Evolutionary conservation across 164 flowering plant species (phyloP), one percentile per base, ranked within the genome.

Genomic region (Nymphaea thermarum): DNA sequence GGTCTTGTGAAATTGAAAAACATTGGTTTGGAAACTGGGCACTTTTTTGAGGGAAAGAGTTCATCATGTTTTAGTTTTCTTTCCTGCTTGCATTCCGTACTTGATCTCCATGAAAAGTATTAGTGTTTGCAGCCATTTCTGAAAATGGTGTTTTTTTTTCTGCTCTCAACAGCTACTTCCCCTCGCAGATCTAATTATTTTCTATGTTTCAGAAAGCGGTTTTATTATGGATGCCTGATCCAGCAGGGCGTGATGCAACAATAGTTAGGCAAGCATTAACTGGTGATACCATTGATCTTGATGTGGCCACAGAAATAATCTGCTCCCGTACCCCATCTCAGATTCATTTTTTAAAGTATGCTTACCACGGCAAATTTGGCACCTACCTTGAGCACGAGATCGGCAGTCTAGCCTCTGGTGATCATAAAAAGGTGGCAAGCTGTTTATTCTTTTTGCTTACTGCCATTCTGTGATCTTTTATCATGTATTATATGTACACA

Each of bases 311-410:
- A 66, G 96, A 90, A 82, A 79, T 90, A 6, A 88, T 92, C 71
- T 90, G 98, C 73, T 83, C 96, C 63, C 88, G 96, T 2, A 83
- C 91, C 43, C 72, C 91, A 18, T 14, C 94, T 43, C 93, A 88
- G 68, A 78, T 90, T 51, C 88, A 82, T 68, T 75, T 76, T 15
- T 68, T 87, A 44, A 90, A 85, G 67, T 86, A 86, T 72, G 66
- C 80, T 43, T 90, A 87, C 71, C 59, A 64, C 72, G n/a, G 81
- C 10, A 75, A 47, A 64, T 87, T 64, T 75, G 77, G 84, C 51
- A 45, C 63, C 67, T 71, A 74, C 60, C 80, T 87, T 44, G 94
- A 86, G 73, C 84, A 84, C 43, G 91, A 86, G 62, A 80, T 92
- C 61, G 83, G 83, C 61, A 10, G 2, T 53, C 71, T 72, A 43